A percentile compares a stretch with the other conserved stretches of the same genome.
Evolutionary conservation across 176 grass and related monocot genomes (phyloP).

Genomic region (Oryza glumipatula): DNA sequence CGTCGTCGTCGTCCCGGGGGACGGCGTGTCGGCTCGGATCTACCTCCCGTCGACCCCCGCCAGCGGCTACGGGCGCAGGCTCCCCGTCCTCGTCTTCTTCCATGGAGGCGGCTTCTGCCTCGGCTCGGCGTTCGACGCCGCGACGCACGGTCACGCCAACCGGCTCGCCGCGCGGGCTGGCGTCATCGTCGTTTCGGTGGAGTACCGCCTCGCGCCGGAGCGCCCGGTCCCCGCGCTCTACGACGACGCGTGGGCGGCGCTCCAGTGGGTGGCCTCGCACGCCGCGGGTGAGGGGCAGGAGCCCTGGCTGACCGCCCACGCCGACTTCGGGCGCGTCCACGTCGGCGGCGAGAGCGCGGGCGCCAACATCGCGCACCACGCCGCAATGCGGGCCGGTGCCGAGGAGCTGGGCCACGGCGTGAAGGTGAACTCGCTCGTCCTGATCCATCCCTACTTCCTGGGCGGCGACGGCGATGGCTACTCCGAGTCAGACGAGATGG

Average conservation of each 20-base stretch:
- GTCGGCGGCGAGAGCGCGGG: slow-evolving; percentile 79
- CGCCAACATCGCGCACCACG: slow-evolving; percentile 74
- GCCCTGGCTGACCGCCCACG: slow-evolving; percentile 57
- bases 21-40: slow-evolving; percentile 43
- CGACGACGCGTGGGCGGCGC: slow-evolving; percentile 59
- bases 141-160: slow-evolving; percentile 48
- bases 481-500: slow-evolving; percentile 48
- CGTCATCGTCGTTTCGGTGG: slow-evolving; percentile 60
- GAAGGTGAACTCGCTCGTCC: slow-evolving; percentile 43
- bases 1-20: slow-evolving; percentile 19
- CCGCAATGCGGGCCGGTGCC: slow-evolving; percentile 63
- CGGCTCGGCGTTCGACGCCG: slow-evolving; percentile 61
- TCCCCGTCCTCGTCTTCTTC: slow-evolving; percentile 60
- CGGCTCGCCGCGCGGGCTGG: slow-evolving; percentile 48
- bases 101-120: slow-evolving; percentile 73
- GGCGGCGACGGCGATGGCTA: slow-evolving; percentile 41
- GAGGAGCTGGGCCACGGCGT: slow-evolving; percentile 40
- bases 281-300: slow-evolving; percentile 30
- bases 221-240: slow-evolving; percentile 51
- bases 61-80: not conserved
- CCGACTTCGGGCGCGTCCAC: slow-evolving; percentile 62
- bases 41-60: slow-evolving; percentile 43
- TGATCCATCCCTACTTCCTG: slow-evolving; percentile 79
- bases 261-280: slow-evolving; percentile 70
- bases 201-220: slow-evolving; percentile 71